Evolutionary conservation across 176 grass and related monocot genomes (phyloP), one percentile per base, ranked within the genome.

Genomic region (Oryza brachyantha): DNA sequence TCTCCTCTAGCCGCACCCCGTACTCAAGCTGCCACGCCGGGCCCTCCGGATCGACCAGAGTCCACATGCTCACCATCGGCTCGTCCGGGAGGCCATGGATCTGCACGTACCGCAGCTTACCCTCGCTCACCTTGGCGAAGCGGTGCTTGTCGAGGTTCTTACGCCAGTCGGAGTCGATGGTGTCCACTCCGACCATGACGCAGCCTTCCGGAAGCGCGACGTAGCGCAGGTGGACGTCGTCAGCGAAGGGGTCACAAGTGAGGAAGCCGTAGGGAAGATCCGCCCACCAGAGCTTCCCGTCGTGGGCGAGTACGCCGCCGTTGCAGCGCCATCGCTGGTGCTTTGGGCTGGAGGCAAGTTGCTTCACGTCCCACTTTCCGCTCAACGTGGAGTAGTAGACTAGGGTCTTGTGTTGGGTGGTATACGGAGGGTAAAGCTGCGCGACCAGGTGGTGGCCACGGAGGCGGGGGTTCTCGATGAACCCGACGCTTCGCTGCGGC

Each of bases 81-180:
- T 19, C 16, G 10, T 29, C 50, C 3, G 68, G n/a, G 38, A 32
- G 12, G 55, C 68, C 38, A 0, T 35, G 28, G 19, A 81, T 37
- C 29, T 63, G 28, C 21, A 64, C 40, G 40, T 21, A 81, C 28
- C 79, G 58, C 8, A 81, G 79, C 39, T 41, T 41, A 11, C 39
- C 39, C 39, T 41, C 39, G 39, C 39, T 41, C 39, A 41, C 39
- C 39, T 41, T 41, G 39, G 9, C 39, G 10, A 9, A 41, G 10
- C 39, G 39, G 39, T 41, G 10, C 39, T 12, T 41, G 39, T 41
- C 39, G 39, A 41, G 7, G 39, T 41, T 10, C 39, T 41, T 10
- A 2, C 39, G 39, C 39, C 9, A 41, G 5, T 0, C 1, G 10
- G 39, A 41, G 5, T 0, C 1, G 10, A 12, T 9, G 39, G 39